A percentile compares a stretch with the other conserved stretches of the same genome.
Evolutionary conservation across 495 filamentous ascomycete species (phyloP).

Genomic region (Ramalina peruviana): DNA sequence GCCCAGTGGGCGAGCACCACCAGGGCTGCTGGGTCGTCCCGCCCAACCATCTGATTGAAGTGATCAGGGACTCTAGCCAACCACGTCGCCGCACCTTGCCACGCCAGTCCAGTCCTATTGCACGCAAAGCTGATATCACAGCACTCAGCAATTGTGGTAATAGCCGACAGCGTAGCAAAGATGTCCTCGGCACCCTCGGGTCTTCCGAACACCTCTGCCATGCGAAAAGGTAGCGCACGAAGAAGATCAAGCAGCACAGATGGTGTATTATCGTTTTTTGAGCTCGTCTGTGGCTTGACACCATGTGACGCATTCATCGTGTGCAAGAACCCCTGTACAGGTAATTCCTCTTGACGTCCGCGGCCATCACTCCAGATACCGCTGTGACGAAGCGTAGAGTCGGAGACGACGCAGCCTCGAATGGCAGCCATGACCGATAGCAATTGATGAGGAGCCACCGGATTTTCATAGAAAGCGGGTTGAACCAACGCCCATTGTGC

Average conservation of each 20-base stretch:
- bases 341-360: neutral
- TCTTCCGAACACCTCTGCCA: conserved; percentile 14
- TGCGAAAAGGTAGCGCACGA: conserved; percentile 14
- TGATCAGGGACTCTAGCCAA: conserved; percentile 1
- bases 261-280: neutral
- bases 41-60: conserved; percentile 1
- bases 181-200: conserved; percentile 12
- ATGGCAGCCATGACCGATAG: neutral
- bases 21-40: conserved; percentile 1
- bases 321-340: neutral
- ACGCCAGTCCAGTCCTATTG: conserved; percentile 6
- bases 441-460: neutral
- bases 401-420: neutral
- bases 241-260: conserved; percentile 10
- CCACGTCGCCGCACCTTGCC: conserved; percentile 9
- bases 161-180: conserved; percentile 16
- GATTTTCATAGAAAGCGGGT: neutral
- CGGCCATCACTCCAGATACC: neutral
- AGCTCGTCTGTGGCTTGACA: neutral
- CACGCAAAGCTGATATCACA: conserved; percentile 10
- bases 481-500: conserved; percentile 7
- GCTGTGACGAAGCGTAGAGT: neutral
- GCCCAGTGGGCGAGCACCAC: conserved; percentile 3
- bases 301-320: neutral
- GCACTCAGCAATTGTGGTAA: conserved; percentile 13